phyloP scores from a whole-genome alignment of 176 grass and related monocot genomes.

The Raddia distichophylla region DNA sequence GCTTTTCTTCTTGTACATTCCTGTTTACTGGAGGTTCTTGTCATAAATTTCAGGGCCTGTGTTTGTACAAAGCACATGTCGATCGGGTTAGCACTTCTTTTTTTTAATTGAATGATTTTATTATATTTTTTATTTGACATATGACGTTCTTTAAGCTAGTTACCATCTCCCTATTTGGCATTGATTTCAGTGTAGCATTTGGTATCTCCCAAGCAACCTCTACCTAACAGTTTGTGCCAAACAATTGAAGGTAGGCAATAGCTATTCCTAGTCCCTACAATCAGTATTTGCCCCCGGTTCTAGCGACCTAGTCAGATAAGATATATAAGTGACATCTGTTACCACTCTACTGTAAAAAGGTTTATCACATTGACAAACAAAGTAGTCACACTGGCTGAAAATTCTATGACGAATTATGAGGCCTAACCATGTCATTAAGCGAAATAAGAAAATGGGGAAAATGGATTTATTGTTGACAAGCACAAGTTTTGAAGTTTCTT shows the following conservation, averaged over 20 bases:
- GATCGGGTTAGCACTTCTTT: background rate
- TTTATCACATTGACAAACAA: background rate
- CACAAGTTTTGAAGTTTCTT: background rate
- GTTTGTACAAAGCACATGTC: constrained; percentile 23
- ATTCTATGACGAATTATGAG: background rate
- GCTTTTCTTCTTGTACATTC: constrained; percentile 43
- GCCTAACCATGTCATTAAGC: constrained; percentile 3
- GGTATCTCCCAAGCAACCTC: background rate
- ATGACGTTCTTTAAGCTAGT: background rate
- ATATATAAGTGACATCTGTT: background rate
- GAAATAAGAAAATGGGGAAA: background rate
- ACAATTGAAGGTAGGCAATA: constrained; percentile 1
- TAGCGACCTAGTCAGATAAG: constrained; percentile 9
- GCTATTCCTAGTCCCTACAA: background rate
- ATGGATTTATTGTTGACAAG: background rate
- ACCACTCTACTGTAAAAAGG: background rate
- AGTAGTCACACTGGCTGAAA: constrained; percentile 23
- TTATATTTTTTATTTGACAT: background rate
- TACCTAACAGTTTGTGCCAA: constrained; percentile 14
- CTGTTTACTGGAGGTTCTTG: constrained; percentile 33
- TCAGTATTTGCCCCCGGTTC: background rate
- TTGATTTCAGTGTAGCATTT: constrained; percentile 22
- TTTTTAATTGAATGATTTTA: constrained; percentile 1
- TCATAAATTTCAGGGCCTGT: constrained; percentile 36
- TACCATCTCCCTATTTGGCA: background rate